These are phyloP conservation scores for Ganoderma boninense DNA, from an alignment of 1,284 basidiomycete species.

Conservation along the genomic window DNA sequence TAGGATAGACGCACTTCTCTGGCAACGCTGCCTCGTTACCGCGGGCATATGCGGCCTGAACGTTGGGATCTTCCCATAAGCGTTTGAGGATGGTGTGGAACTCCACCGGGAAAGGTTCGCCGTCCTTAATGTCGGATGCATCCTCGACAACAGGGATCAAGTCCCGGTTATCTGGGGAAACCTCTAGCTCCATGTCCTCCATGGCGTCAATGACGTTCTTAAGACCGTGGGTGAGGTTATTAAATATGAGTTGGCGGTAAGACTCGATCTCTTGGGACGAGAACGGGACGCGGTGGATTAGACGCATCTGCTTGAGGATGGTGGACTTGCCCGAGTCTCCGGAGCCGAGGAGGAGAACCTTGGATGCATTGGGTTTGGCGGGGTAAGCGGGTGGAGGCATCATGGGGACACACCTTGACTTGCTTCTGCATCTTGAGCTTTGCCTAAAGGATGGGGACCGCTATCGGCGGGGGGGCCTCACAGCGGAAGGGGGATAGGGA, in stretches of 20 bases:
- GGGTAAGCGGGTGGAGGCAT: constrained; percentile 13
- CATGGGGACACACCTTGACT: constrained; percentile 73
- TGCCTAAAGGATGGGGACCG: constrained; percentile 52
- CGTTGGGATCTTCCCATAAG: constrained; percentile 83
- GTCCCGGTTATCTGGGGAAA: constrained; percentile 65
- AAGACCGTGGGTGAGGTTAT: constrained; percentile 90
- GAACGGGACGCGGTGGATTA: constrained; percentile 86
- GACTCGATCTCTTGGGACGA: constrained; percentile 79
- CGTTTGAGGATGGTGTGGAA: constrained; percentile 73
- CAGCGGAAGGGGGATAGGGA: constrained; percentile 19
- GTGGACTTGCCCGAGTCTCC: constrained; percentile 96
- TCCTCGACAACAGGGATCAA: constrained; percentile 72
- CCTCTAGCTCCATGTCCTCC: constrained; percentile 85
- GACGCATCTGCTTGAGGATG: constrained; percentile 92
- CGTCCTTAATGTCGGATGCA: constrained; percentile 78
- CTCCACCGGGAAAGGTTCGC: constrained; percentile 76
- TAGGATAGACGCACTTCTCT: constrained; percentile 72
- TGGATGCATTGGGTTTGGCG: constrained; percentile 8
- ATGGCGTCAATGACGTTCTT: constrained; percentile 86
- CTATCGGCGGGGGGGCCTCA: constrained; percentile 5
- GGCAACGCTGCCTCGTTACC: constrained; percentile 90
- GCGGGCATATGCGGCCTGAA: constrained; percentile 77
- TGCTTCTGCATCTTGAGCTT: constrained; percentile 73
- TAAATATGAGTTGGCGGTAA: constrained; percentile 90
- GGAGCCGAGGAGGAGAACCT: constrained; percentile 91